These are phyloP conservation scores for Phaeosphaeria sp. DNA, from an alignment of 2,329 filamentous ascomycete genomes.

Conservation along the genomic window DNA sequence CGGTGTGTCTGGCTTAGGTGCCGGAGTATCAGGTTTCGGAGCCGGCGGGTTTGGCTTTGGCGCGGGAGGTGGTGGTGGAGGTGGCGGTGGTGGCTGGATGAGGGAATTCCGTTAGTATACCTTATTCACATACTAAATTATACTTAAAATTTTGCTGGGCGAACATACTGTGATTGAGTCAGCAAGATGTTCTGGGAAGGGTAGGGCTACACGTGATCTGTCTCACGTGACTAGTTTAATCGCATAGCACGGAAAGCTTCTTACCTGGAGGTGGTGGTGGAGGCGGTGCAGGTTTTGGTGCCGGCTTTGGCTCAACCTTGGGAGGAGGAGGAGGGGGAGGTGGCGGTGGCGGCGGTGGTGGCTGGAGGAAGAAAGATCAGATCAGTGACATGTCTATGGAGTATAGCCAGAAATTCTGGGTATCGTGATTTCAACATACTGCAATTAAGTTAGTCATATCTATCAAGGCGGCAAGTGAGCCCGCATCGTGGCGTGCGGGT, in stretches of 20 bases:
- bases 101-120: neutral
- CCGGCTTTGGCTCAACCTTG: neutral
- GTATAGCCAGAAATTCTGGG: too few species aligned
- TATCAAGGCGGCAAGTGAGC: too few species aligned
- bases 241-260: neutral
- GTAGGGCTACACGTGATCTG: neutral
- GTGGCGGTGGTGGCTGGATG: neutral
- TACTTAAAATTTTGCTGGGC: neutral
- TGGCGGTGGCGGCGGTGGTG: too few species aligned
- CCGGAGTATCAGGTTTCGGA: neutral
- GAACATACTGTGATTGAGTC: neutral
- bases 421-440: too few species aligned
- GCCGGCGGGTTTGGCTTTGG: neutral
- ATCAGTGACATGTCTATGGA: too few species aligned
- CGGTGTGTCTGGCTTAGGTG: neutral
- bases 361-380: too few species aligned
- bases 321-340: neutral
- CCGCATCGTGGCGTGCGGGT: too few species aligned
- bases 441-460: too few species aligned
- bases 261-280: neutral
- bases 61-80: too few species aligned
- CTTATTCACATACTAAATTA: neutral
- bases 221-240: neutral
- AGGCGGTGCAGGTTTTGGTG: neutral
- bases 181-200: neutral